Conservation (phyloP, 1,284 basidiomycete genomes). For the Blastosporella zonata region DNA sequence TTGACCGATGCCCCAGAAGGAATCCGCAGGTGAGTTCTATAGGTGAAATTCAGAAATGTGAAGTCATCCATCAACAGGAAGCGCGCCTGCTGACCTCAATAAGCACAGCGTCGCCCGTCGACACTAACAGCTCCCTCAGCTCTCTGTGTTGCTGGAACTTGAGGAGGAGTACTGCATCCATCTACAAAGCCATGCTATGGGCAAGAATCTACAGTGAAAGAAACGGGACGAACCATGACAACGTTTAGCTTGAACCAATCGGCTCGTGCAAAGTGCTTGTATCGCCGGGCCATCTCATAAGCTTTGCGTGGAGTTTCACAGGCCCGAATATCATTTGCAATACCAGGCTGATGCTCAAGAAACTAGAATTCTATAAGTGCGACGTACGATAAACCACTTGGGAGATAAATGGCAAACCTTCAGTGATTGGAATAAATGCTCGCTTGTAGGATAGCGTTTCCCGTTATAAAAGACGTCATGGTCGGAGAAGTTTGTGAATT, state of each 20-base stretch:
- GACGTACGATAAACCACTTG: neutral
- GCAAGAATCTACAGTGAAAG: neutral
- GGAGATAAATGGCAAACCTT: conserved; percentile 38
- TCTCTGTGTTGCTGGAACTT: conserved; percentile 64
- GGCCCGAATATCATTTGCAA: conserved; percentile 63
- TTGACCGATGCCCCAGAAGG: conserved; percentile 68
- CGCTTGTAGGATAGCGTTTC: conserved; percentile 61
- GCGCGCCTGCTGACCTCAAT: conserved; percentile 47
- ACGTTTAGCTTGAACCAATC: conserved; percentile 65
- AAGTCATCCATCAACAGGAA: neutral
- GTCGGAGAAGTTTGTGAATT: conserved; percentile 67
- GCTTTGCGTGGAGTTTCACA: conserved; percentile 53
- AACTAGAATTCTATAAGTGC: conserved; percentile 38
- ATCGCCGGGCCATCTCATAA: conserved; percentile 58
- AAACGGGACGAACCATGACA: conserved; percentile 40
- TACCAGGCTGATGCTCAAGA: conserved; percentile 47
- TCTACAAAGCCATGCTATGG: conserved; percentile 34
- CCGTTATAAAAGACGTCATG: conserved; percentile 53
- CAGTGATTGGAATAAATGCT: conserved; percentile 67
- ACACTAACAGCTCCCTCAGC: conserved; percentile 49
- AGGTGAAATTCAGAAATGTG: conserved; percentile 3
- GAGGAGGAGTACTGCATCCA: conserved; percentile 54
- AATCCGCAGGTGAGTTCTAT: conserved; percentile 62
- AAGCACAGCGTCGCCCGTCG: conserved; percentile 58
- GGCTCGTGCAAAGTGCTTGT: conserved; percentile 48